A percentile compares a stretch with the other conserved stretches of the same genome.
Conservation (phyloP, 2,329 filamentous ascomycete species). For the Aureobasidium sp. region DNA sequence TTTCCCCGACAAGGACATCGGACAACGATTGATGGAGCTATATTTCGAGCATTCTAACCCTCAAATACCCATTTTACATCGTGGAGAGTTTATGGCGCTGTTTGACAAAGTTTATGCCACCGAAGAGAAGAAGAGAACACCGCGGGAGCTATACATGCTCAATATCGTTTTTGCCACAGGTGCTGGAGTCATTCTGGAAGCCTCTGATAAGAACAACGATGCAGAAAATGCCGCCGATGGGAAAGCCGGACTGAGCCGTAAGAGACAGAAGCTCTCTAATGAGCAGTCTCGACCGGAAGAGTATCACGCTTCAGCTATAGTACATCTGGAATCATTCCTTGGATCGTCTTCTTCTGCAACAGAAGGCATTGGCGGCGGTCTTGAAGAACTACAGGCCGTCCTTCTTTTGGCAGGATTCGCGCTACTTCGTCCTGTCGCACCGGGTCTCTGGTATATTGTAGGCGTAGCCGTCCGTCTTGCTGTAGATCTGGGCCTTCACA, state of each 20-base stretch:
- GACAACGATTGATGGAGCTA: constrained; percentile 62
- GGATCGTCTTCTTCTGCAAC: constrained; percentile 49
- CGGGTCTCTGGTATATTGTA: constrained; percentile 94
- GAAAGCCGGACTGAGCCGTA: constrained; percentile 23
- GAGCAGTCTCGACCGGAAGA: constrained; percentile 70
- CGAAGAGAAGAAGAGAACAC: constrained; percentile 57
- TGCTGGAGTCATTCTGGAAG: constrained; percentile 76
- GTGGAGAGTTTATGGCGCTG: constrained; percentile 80
- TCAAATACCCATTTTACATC: constrained; percentile 87
- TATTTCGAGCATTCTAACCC: constrained; percentile 97
- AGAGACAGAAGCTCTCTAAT: constrained; percentile 46
- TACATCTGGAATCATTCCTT: constrained; percentile 81
- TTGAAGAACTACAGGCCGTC: constrained; percentile 92
- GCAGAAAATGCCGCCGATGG: constrained; percentile 24
- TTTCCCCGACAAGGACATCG: constrained; percentile 73
- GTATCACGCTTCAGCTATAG: constrained; percentile 90
- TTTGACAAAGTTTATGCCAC: constrained; percentile 73
- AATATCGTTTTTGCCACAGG: constrained; percentile 98
- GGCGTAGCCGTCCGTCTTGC: constrained; percentile 86
- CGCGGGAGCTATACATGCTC: constrained; percentile 81
- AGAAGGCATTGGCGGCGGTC: constrained; percentile 70
- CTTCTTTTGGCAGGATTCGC: constrained; percentile 86
- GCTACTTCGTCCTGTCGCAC: constrained; percentile 79
- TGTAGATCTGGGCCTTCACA: constrained; percentile 85
- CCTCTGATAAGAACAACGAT: constrained; percentile 23